These are phyloP conservation scores for Knufia fluminis DNA, from an alignment of 2,329 filamentous ascomycete genomes.

Conservation along the genomic window DNA sequence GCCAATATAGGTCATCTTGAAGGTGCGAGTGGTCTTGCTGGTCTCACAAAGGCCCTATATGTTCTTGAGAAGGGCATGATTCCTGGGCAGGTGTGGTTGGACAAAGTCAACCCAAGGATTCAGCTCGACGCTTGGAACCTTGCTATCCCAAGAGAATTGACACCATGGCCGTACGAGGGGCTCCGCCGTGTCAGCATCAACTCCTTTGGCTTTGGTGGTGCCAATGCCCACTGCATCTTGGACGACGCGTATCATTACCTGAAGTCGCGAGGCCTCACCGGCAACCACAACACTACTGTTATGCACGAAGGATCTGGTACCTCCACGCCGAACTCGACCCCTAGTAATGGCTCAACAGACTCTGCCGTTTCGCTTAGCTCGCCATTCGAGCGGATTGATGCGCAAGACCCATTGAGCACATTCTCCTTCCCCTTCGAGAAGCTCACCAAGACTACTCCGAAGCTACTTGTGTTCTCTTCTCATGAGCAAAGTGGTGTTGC, in stretches of 20 bases:
- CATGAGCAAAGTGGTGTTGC: too few species aligned
- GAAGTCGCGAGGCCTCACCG: conserved; percentile 4
- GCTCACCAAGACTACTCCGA: too few species aligned
- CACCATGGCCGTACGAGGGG: conserved; percentile 11
- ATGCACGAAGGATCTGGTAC: not conserved
- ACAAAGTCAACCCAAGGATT: conserved; percentile 25
- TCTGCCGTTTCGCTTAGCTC: too few species aligned
- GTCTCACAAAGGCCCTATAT: conserved; percentile 25
- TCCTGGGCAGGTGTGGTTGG: conserved; percentile 25
- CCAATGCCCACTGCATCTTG: conserved; percentile 18
- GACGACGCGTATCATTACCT: conserved; percentile 15
- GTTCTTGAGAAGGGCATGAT: conserved; percentile 22
- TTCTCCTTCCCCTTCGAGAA: too few species aligned
- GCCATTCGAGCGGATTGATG: too few species aligned
- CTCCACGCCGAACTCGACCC: not conserved
- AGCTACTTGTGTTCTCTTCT: too few species aligned
- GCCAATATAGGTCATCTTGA: conserved; percentile 28
- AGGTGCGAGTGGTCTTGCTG: conserved; percentile 23
- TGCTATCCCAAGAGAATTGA: not conserved
- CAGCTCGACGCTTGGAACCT: conserved; percentile 17
- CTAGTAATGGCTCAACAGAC: not conserved
- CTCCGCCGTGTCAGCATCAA: conserved; percentile 15
- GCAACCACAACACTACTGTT: conserved; percentile 7
- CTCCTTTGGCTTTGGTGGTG: conserved; percentile 19
- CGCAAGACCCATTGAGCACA: too few species aligned